Conservation (phyloP, 202 grass and related monocot genomes). For the Panicum hallii region DNA sequence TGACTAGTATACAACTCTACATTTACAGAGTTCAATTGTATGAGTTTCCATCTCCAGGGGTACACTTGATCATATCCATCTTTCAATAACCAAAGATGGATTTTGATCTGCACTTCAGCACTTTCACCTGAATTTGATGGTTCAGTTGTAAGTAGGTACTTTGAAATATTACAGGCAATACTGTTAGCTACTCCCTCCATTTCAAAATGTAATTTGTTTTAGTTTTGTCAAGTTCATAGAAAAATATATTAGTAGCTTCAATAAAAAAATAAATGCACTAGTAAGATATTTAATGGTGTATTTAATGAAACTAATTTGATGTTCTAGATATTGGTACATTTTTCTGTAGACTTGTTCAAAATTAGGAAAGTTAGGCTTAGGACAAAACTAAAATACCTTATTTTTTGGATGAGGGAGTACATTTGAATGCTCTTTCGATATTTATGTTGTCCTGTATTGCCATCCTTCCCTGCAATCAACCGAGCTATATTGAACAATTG, state of each 20-base stretch:
- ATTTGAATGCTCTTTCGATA: neutral
- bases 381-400: no score
- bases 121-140: neutral
- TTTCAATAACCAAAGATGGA: neutral
- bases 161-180: constrained; percentile 17
- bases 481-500: neutral
- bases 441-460: neutral
- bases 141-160: neutral
- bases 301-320: no score
- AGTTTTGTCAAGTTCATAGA: no score
- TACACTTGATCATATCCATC: neutral
- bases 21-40: neutral
- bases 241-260: no score
- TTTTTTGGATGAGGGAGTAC: no score
- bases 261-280: no score
- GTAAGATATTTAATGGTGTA: no score
- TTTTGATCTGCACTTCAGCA: neutral
- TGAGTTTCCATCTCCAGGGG: neutral
- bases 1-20: neutral
- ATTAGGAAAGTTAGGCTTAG: no score
- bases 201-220: no score
- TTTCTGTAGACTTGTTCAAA: no score
- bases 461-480: neutral
- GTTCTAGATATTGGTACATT: no score
- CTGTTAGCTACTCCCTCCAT: neutral